phyloP scores from a whole-genome alignment of 2,329 filamentous ascomycete genomes.

The Botrytis hyacinthi region DNA sequence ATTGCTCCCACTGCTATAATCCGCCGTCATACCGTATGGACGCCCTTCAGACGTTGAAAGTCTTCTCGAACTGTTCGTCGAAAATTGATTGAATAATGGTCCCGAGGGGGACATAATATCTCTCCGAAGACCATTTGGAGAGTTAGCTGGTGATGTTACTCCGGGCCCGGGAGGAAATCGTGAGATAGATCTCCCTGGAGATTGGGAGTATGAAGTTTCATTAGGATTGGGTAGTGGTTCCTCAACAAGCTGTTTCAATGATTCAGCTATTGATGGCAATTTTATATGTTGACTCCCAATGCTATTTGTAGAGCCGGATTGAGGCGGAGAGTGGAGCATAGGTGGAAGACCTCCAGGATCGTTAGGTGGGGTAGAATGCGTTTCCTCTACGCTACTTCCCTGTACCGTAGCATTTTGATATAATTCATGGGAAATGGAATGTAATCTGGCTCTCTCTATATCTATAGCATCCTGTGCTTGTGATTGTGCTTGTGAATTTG shows the following conservation, averaged over 20 bases:
- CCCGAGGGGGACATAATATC: slow-evolving; percentile 41
- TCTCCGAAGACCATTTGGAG: slow-evolving; percentile 43
- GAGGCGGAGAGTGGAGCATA: slow-evolving; percentile 32
- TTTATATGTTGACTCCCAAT: slow-evolving; percentile 32
- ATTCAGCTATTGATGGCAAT: slow-evolving; percentile 36
- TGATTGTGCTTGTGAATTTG: neutral
- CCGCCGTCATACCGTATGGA: slow-evolving; percentile 30
- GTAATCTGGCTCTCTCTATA: neutral
- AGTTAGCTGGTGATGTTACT: slow-evolving; percentile 36
- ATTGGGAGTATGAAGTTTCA: slow-evolving; percentile 33
- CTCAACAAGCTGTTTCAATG: slow-evolving; percentile 33
- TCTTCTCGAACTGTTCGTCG: slow-evolving; percentile 27
- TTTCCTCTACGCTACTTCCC: neutral
- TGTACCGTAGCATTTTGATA: neutral
- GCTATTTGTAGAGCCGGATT: slow-evolving; percentile 33
- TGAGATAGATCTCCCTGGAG: slow-evolving; percentile 31
- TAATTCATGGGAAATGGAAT: neutral
- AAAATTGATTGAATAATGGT: slow-evolving; percentile 23
- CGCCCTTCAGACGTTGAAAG: slow-evolving; percentile 33
- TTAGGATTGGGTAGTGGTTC: slow-evolving; percentile 24
- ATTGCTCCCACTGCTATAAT: slow-evolving; percentile 37
- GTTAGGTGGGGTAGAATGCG: slow-evolving; percentile 22
- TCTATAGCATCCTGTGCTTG: neutral
- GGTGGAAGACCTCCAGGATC: slow-evolving; percentile 34
- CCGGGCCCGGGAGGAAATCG: slow-evolving; percentile 29